Evolutionary conservation across 495 filamentous ascomycete species (phyloP), one percentile per base, ranked within the genome.

Genomic region (Xylaria nigripes): DNA sequence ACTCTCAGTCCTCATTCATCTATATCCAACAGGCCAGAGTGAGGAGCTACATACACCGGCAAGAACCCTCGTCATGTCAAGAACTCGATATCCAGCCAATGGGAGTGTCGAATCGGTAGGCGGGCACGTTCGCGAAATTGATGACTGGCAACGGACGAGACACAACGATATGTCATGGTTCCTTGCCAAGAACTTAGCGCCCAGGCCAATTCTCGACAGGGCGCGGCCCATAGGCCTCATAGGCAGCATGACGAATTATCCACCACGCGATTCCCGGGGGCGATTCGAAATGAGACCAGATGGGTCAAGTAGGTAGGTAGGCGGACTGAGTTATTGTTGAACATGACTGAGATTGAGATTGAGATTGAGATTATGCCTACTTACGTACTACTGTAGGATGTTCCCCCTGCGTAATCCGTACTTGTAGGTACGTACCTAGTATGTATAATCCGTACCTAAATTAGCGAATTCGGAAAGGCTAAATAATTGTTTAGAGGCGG

Each of bases 31-130:
- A 32, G 36, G 42, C 45, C 48, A 59, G 47, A 48, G 34, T 44
- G 30, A 50, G 57, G 23, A 32, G 30, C 16, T 29, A 80, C 89
- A 68, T 75, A 96, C 94, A 38, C 93, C 93, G 45, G 93, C 93
- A 47, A 98, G 76, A 13, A 98, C 94, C 74, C 93, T 80, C 0
- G 93, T 96, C 89, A 98, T 91, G 68, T 98, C 93, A 30, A 98
- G 76, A 13, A 98, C 90, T 30, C 86, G 80, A 59, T 93, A 85
- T 7, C 93, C 93, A 21, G 86, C 80, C 59, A 96, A 74, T 15
- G 93, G 91, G 1, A 77, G 69, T 24, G 72, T 61, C 6, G 59
- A 57, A 42, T 55, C 24, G 1, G 40, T 4, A 1, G 19, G 18
- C 12, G 46, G 27, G 10, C 19, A 23, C 2, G 51, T n/a, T 27